Evolutionary conservation across 441 rosid genomes (phyloP).

Genomic region (Biscutella laevigata): DNA sequence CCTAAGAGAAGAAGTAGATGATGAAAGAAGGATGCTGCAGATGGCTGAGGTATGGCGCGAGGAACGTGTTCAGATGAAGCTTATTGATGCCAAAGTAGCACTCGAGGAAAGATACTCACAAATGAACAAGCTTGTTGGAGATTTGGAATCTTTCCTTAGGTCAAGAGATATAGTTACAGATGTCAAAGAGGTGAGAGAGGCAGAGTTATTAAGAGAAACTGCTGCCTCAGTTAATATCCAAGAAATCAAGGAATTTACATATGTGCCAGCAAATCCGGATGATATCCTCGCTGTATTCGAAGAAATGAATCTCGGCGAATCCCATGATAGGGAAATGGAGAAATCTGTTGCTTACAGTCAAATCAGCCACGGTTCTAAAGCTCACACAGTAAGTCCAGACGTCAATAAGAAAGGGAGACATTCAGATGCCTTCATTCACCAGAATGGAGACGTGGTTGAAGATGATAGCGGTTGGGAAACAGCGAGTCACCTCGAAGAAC

Average conservation of each 20-base stretch:
- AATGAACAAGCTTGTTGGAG: slow-evolving; percentile 75
- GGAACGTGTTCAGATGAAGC: slow-evolving; percentile 97
- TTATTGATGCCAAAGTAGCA: slow-evolving; percentile 80
- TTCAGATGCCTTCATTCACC: slow-evolving; percentile 33
- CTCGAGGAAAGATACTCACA: slow-evolving; percentile 74
- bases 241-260: slow-evolving; percentile 61
- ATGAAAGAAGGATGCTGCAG: slow-evolving; percentile 91
- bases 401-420: slow-evolving; percentile 37
- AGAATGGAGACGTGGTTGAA: slow-evolving; percentile 53
- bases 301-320: slow-evolving; percentile 53
- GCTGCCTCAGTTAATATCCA: slow-evolving; percentile 42
- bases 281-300: slow-evolving; percentile 73
- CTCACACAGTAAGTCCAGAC: slow-evolving; percentile 45
- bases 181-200: slow-evolving; percentile 49
- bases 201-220: slow-evolving; percentile 48
- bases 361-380: slow-evolving; percentile 44
- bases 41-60: slow-evolving; percentile 99
- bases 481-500: slow-evolving; percentile 79
- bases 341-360: slow-evolving; percentile 47
- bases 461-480: slow-evolving; percentile 96
- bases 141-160: slow-evolving; percentile 55
- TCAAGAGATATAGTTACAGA: slow-evolving; percentile 40
- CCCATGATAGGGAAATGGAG: slow-evolving; percentile 55
- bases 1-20: slow-evolving; percentile 67
- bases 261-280: slow-evolving; percentile 61